Conservation (phyloP, 1,139 yeast genomes). For the Kluyveromyces sp. region DNA sequence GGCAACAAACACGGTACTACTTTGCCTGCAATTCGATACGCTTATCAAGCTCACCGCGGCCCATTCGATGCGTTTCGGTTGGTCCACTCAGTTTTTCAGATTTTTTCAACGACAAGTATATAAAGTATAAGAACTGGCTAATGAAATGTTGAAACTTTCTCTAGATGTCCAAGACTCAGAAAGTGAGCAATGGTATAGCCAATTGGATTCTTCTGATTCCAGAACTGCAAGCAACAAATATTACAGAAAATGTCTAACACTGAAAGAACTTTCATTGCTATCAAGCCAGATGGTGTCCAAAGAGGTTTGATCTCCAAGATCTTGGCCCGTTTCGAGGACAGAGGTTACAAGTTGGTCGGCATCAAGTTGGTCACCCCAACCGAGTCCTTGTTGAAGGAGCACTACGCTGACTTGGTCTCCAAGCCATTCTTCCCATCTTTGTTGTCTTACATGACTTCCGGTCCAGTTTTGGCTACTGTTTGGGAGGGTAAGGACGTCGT, state of each 20-base stretch:
- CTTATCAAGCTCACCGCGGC: no score
- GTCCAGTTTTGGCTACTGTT: slow-evolving; percentile 98
- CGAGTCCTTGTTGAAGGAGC: slow-evolving; percentile 82
- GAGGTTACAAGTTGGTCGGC: slow-evolving; percentile 96
- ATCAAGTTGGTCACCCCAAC: slow-evolving; percentile 87
- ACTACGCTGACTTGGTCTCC: slow-evolving; percentile 89
- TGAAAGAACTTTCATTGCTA: slow-evolving; percentile 98
- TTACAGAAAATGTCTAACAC: slow-evolving; percentile 40
- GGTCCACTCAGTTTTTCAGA: not conserved
- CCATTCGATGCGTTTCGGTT: no score
- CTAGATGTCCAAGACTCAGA: no score
- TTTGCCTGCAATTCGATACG: no score
- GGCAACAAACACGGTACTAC: no score
- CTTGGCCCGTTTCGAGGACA: slow-evolving; percentile 89
- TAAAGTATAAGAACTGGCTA: no score
- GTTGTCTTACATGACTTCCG: slow-evolving; percentile 93
- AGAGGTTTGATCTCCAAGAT: slow-evolving; percentile 92
- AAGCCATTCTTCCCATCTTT: slow-evolving; percentile 98
- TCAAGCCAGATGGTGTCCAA: slow-evolving; percentile 99
- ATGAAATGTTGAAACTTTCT: no score
- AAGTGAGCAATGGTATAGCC: no score
- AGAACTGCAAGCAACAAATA: not conserved
- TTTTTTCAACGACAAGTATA: not conserved
- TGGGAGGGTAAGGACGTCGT: slow-evolving; percentile 99
- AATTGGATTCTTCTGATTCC: not conserved